Evolutionary conservation across 2,329 filamentous ascomycete species (phyloP).

Genomic region (Penicillium sp.): DNA sequence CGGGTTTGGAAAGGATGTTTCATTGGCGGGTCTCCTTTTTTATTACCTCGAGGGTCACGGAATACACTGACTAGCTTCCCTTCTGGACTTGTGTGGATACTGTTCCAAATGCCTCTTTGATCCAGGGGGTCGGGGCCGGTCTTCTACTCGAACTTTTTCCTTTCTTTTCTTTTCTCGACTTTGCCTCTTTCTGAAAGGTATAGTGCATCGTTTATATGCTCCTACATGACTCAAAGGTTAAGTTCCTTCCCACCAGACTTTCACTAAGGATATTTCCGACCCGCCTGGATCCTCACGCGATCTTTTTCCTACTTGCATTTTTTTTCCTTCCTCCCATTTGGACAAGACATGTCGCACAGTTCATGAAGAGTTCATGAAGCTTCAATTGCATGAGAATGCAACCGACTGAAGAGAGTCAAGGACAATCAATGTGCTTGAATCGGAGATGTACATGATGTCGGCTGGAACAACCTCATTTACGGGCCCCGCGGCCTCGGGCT

Average conservation of each 20-base stretch:
- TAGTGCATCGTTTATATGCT: background rate
- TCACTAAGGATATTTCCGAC: slow-evolving; percentile 19
- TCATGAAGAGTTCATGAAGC: slow-evolving; percentile 23
- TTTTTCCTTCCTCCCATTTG: background rate
- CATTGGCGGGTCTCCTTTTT: slow-evolving; percentile 8
- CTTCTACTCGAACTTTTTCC: slow-evolving; percentile 11
- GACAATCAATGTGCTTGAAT: slow-evolving; percentile 19
- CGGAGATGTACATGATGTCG: slow-evolving; percentile 31
- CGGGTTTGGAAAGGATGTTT: background rate
- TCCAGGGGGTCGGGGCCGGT: slow-evolving; percentile 20
- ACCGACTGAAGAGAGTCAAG: slow-evolving; percentile 15
- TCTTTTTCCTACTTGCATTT: slow-evolving; percentile 4
- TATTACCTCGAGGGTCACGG: background rate
- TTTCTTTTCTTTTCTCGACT: slow-evolving; percentile 5
- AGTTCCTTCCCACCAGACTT: slow-evolving; percentile 1
- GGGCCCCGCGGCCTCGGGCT: slow-evolving; percentile 27
- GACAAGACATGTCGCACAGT: slow-evolving; percentile 15
- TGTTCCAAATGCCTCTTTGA: slow-evolving; percentile 19
- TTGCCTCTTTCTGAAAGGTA: background rate
- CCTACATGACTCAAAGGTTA: background rate
- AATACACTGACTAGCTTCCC: slow-evolving; percentile 6
- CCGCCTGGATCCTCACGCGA: slow-evolving; percentile 14
- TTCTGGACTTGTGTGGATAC: slow-evolving; percentile 21
- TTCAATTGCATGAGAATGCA: slow-evolving; percentile 26
- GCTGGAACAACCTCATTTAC: slow-evolving; percentile 25